A percentile compares a stretch with the other conserved stretches of the same genome.
Conservation (phyloP, 768 basidiomycete species). For the Sutorius australiensis region DNA sequence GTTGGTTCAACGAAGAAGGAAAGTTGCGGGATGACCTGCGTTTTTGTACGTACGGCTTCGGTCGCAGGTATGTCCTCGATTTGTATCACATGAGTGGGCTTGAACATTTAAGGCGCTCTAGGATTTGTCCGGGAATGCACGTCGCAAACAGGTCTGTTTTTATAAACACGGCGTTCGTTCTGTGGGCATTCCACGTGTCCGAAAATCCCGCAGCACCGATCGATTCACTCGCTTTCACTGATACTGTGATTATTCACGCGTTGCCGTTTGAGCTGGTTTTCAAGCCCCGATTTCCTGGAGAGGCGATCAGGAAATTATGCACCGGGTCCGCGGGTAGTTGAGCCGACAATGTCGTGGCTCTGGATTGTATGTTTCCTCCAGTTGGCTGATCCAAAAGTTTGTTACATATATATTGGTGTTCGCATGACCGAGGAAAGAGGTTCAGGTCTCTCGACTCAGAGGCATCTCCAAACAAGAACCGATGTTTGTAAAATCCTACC, state of each 20-base stretch:
- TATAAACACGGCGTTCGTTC: slow-evolving; percentile 55
- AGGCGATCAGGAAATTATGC: slow-evolving; percentile 7
- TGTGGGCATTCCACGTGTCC: slow-evolving; percentile 58
- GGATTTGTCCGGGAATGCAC: slow-evolving; percentile 35
- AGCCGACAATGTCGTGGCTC: background rate
- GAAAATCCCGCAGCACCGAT: slow-evolving; percentile 49
- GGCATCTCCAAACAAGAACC: no score
- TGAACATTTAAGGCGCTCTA: background rate
- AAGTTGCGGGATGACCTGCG: slow-evolving; percentile 4
- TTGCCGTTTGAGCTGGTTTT: slow-evolving; percentile 11
- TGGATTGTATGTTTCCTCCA: no score
- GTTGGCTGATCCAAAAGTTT: no score
- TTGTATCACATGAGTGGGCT: no score
- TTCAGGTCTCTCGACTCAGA: no score
- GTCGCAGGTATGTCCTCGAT: slow-evolving; percentile 14
- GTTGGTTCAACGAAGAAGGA: slow-evolving; percentile 4
- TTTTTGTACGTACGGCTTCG: slow-evolving; percentile 9
- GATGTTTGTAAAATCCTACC: no score
- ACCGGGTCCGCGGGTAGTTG: background rate
- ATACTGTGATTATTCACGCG: slow-evolving; percentile 7
- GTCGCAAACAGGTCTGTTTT: slow-evolving; percentile 45
- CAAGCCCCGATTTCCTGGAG: slow-evolving; percentile 1
- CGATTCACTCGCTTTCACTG: slow-evolving; percentile 56
- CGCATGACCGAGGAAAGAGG: no score
- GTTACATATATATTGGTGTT: no score